Evolutionary conservation across 2,329 filamentous ascomycete genomes (phyloP).

Genomic region (Nothophaeocryptopus gaeumannii): DNA sequence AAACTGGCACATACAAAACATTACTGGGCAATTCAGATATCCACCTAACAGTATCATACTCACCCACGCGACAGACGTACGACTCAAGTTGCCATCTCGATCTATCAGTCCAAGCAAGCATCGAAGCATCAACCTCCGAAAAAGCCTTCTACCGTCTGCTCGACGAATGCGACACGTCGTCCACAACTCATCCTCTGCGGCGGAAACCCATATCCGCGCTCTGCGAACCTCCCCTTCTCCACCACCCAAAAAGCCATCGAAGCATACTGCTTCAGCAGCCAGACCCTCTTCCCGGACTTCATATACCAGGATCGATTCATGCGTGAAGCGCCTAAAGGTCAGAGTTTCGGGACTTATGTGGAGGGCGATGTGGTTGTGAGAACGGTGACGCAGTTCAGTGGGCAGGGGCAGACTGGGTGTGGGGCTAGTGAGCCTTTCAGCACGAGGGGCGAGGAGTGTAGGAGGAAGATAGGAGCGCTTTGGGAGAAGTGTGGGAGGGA

Average conservation of each 20-base stretch:
- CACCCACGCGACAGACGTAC: constrained; percentile 1
- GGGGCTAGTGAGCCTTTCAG: constrained; percentile 5
- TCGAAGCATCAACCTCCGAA: constrained; percentile 7
- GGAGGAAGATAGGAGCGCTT: constrained; percentile 8
- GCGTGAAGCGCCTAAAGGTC: constrained; percentile 4
- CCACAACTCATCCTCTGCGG: constrained; percentile 10
- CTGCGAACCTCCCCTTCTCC: constrained; percentile 6
- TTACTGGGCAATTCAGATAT: constrained; percentile 14
- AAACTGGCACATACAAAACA: constrained; percentile 11
- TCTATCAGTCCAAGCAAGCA: neutral
- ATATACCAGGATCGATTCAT: constrained; percentile 7
- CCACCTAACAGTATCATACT: constrained; percentile 6
- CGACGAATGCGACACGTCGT: constrained; percentile 9
- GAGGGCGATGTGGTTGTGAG: constrained; percentile 8
- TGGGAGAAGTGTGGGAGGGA: constrained; percentile 13
- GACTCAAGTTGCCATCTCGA: constrained; percentile 5
- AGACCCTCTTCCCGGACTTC: constrained; percentile 9
- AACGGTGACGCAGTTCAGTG: constrained; percentile 14
- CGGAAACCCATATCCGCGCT: constrained; percentile 12
- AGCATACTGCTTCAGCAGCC: constrained; percentile 11
- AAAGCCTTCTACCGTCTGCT: constrained; percentile 14
- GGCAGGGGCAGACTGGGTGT: constrained; percentile 12
- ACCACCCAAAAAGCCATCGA: constrained; percentile 7
- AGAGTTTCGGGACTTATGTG: constrained; percentile 11
- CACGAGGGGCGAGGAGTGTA: constrained; percentile 13